phyloP scores from a whole-genome alignment of 2,329 filamentous ascomycete species.

The Trichoderma endophyticum region DNA sequence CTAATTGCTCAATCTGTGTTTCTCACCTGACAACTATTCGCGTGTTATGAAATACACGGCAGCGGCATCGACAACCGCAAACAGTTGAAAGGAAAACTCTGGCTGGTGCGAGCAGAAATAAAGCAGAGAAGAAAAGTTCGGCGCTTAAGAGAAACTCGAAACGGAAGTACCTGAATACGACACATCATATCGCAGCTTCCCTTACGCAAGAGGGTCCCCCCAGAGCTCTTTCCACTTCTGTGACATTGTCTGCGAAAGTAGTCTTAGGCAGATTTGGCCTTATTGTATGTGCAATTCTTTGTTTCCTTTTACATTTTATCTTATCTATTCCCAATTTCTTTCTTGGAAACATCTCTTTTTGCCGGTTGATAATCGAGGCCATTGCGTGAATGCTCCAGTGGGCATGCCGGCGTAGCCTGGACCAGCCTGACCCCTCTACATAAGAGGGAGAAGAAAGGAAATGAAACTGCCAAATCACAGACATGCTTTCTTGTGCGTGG shows the following conservation, averaged over 20 bases:
- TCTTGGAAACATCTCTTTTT: background rate
- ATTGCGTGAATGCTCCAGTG: background rate
- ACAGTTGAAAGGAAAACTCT: background rate
- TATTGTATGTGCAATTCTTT: background rate
- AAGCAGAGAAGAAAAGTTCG: background rate
- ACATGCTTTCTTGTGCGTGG: background rate
- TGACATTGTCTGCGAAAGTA: background rate
- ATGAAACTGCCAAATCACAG: background rate
- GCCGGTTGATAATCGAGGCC: background rate
- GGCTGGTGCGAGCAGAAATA: background rate
- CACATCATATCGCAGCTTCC: background rate
- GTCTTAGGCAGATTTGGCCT: background rate
- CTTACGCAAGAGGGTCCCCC: background rate
- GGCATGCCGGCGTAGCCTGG: background rate
- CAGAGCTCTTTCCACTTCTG: background rate
- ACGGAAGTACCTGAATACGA: background rate
- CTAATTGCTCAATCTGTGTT: background rate
- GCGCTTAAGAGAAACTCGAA: background rate
- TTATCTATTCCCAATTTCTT: background rate
- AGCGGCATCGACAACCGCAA: background rate
- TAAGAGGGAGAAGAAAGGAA: background rate
- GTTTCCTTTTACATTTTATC: background rate
- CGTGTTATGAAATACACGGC: background rate
- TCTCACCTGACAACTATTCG: background rate
- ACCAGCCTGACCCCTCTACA: background rate